Conservation (phyloP, 179 eudicot species). For the Gypsophila paniculata region DNA sequence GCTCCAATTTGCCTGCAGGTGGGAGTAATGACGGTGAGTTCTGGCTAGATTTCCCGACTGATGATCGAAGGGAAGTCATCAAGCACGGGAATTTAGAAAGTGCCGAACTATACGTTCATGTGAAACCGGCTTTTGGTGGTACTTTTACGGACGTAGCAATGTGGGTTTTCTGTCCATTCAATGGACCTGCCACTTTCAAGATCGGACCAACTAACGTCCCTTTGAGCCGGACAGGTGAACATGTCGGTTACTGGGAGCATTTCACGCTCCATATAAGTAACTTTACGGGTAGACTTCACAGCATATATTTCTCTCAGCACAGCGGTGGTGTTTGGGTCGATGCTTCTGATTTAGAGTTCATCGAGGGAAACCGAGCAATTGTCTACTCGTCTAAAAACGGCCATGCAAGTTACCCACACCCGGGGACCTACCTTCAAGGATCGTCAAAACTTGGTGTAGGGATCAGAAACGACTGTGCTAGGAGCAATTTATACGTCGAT, state of each 20-base stretch:
- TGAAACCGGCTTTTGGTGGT: slow-evolving; percentile 88
- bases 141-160: slow-evolving; percentile 72
- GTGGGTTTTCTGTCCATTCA: slow-evolving; percentile 93
- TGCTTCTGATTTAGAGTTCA: slow-evolving; percentile 61
- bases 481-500: slow-evolving; percentile 52
- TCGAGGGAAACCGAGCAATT: slow-evolving; percentile 55
- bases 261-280: slow-evolving; percentile 74
- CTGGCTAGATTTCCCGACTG: slow-evolving; percentile 79
- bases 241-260: slow-evolving; percentile 91
- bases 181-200: slow-evolving; percentile 72
- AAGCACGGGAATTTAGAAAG: slow-evolving; percentile 59
- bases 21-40: slow-evolving; percentile 62
- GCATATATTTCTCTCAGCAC: slow-evolving; percentile 82
- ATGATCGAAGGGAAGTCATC: slow-evolving; percentile 38
- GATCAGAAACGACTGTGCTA: slow-evolving; percentile 62
- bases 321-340: slow-evolving; percentile 83
- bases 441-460: slow-evolving; percentile 66
- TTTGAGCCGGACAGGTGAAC: slow-evolving; percentile 61
- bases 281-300: slow-evolving; percentile 61
- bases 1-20: slow-evolving; percentile 66
- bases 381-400: slow-evolving; percentile 73
- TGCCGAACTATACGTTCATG: slow-evolving; percentile 71
- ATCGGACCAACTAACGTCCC: slow-evolving; percentile 42
- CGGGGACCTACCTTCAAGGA: slow-evolving; percentile 68
- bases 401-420: slow-evolving; percentile 73